Evolutionary conservation across 2,329 filamentous ascomycete genomes (phyloP), one percentile per base, ranked within the genome.

Genomic region (Neobulgaria alba): DNA sequence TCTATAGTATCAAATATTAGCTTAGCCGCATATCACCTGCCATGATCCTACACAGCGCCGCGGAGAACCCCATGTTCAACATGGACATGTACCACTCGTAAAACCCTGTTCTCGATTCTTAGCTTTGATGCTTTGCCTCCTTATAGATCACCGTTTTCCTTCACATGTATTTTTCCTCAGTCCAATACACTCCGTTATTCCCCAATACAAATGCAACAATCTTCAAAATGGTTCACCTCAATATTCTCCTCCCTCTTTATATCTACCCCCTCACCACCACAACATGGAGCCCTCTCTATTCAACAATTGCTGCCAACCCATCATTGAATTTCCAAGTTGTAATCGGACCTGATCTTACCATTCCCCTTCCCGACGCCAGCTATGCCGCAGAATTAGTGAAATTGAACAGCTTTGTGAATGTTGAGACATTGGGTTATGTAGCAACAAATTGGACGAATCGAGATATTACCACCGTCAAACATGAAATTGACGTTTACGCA

Each of bases 351-450:
- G 48, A 48, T 16, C 32, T 51, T 3, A 36, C 29, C 17, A 43
- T 52, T 26, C 33, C 43, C 10, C 36, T 44, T 12, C 50, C 52
- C 10, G 52, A 54, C 30, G 9, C 20, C 8, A 54, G 53, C 17
- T 54, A 53, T 23, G 38, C 49, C 29, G 36, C 33, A 31, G 45
- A 43, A n/a, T 41, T 54, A 10, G 26, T 42, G 23, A 39, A 32
- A 1, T 23, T 54, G 19, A 54, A 53, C 33, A 54, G 39, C 20
- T 43, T 42, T 29, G 35, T 51, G 3, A 62, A 56, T 10, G 60
- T 64, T 10, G 50, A 57, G 0, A 56, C 61, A 3, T 45, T 68
- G 12, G 65, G 66, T 10, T 68, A 68, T 45, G 60, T 67, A 18
- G 55, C 57, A 5, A 66, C 63, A 2, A 41, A 43, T 4, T 64